A percentile compares a stretch with the other conserved stretches of the same genome.
Conservation (phyloP, 1,284 basidiomycete genomes). For the Schizophyllum amplum region DNA sequence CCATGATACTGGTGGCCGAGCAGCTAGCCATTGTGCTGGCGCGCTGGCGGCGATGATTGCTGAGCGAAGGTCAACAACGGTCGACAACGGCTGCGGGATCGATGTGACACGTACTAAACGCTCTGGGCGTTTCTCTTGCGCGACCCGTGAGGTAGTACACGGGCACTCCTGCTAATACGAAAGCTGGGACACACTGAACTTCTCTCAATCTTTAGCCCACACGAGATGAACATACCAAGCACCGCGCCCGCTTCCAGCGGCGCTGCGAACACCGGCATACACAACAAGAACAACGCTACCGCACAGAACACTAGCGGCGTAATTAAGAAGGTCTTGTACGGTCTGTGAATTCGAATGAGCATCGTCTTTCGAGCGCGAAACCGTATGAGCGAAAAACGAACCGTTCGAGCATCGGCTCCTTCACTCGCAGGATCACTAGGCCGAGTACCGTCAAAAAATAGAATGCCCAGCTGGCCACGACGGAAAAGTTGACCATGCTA, state of each 20-base stretch:
- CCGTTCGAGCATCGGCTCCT: slow-evolving; percentile 87
- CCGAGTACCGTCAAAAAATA: slow-evolving; percentile 89
- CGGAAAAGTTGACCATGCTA: slow-evolving; percentile 81
- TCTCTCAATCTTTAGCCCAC: background rate
- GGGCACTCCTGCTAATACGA: slow-evolving; percentile 70
- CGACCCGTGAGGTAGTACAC: slow-evolving; percentile 77
- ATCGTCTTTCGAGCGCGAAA: background rate
- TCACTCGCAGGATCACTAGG: slow-evolving; percentile 80
- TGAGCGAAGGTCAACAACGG: background rate
- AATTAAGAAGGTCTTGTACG: slow-evolving; percentile 86
- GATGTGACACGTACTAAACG: slow-evolving; percentile 9
- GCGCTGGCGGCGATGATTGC: background rate
- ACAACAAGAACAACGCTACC: slow-evolving; percentile 86
- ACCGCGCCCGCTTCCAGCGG: slow-evolving; percentile 85
- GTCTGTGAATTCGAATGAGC: slow-evolving; percentile 36
- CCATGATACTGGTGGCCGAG: slow-evolving; percentile 27
- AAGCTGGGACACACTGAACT: slow-evolving; percentile 32
- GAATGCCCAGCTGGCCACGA: slow-evolving; percentile 86
- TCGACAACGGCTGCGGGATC: background rate
- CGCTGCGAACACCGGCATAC: slow-evolving; percentile 93
- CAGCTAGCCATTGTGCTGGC: slow-evolving; percentile 2
- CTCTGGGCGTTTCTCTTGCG: slow-evolving; percentile 14
- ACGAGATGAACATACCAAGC: slow-evolving; percentile 49
- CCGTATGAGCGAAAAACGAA: slow-evolving; percentile 18
- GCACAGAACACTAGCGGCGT: slow-evolving; percentile 90